Base-by-base conservation (phyloP, 306 rosid species). In the Citrullus mucosospermus region DNA sequence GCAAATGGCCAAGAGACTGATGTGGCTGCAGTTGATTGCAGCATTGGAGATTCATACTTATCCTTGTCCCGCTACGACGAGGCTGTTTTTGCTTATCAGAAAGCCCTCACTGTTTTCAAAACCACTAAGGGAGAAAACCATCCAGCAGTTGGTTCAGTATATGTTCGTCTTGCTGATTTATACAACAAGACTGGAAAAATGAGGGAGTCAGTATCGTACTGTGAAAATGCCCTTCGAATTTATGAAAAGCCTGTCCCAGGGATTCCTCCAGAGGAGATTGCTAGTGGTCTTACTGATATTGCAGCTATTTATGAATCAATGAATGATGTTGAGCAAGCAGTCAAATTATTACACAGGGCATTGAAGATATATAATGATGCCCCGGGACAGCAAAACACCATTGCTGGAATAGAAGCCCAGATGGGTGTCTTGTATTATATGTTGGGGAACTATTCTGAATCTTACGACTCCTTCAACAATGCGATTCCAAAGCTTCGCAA, bases 351-450 rank as follows among this genome's bases (percentile, higher is more conserved):
- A 4, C 86, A 82, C 57, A 92, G 84, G 86, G 97, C 98, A 20
- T 73, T 91, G 46, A 83, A 66, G 79, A 91, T 91, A 83, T 84
- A 90, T 57, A 88, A 81, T 25, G 87, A 87, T 68, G 91, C 90
- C 56, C 93, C 98, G 11, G 91, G 99, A 46, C 98, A 93, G 78
- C 92, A 90, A 55, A 90, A 82, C 84, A 89, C 93, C 46, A 80
- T 96, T 44, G 97, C 97, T 22, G 97, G 99, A 75, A 90, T 96
- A 77, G 97, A 96, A 85, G 99, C 99, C 65, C 99, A 96, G 86
- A 86, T 91, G 85, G 99, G 99, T 77, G 98, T 91, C 77, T 83
- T 93, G 87, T 70, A 90, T 85, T 92, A 90, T 79, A 81, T 88
- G 88, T 71, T 92, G 83, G 97, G 82, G 75, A 90, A 87, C 75